Evolutionary conservation across 2,329 filamentous ascomycete genomes (phyloP).

Genomic region (Phaeophleospora eucalypticola): DNA sequence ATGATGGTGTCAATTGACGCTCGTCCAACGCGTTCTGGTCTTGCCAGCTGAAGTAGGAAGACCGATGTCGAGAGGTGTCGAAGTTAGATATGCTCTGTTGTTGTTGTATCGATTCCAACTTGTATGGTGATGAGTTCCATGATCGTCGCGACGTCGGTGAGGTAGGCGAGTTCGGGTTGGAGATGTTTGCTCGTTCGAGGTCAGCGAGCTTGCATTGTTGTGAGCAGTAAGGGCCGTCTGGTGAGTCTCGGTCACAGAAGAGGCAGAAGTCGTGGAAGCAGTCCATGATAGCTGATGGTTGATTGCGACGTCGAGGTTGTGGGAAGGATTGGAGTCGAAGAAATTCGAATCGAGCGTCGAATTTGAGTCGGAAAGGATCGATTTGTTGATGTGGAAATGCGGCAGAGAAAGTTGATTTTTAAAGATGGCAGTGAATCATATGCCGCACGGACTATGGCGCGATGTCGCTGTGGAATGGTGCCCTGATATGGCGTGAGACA

Average conservation of each 20-base stretch:
- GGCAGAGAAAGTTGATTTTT: conserved; percentile 8
- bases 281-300: conserved; percentile 38
- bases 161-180: conserved; percentile 41
- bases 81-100: conserved; percentile 24
- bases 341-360: conserved; percentile 1
- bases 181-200: conserved; percentile 63
- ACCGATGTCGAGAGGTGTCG: conserved; percentile 16
- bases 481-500: conserved; percentile 14
- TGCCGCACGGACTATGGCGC: conserved; percentile 23
- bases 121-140: conserved; percentile 7
- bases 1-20: conserved; percentile 56
- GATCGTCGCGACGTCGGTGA: conserved; percentile 19
- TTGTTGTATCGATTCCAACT: conserved; percentile 38
- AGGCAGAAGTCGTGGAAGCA: conserved; percentile 95
- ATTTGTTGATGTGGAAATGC: neutral
- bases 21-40: conserved; percentile 15
- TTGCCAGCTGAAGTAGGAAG: conserved; percentile 20
- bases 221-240: conserved; percentile 82
- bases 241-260: conserved; percentile 85
- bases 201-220: conserved; percentile 87
- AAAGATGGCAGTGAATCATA: conserved; percentile 15
- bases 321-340: neutral
- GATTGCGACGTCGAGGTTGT: neutral
- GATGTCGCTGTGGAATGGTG: conserved; percentile 19
- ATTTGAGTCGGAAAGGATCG: conserved; percentile 5